Conservation (phyloP, 1,139 yeast species). For the Debaryomyces nepalensis region DNA sequence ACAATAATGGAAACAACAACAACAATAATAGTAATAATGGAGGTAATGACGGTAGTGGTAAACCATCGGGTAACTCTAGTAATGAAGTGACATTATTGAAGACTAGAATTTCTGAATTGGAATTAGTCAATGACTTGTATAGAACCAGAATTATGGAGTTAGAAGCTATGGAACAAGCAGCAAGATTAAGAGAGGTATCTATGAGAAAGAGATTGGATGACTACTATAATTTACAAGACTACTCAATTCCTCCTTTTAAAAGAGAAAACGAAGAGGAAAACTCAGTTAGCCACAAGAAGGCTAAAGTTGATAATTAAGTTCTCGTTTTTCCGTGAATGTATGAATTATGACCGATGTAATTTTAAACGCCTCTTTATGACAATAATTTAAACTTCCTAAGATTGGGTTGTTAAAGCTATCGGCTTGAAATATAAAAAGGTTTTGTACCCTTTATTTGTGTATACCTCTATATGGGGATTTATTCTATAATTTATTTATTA, state of each 20-base stretch:
- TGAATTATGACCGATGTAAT: slow-evolving; percentile 9
- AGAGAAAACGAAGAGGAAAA: slow-evolving; percentile 28
- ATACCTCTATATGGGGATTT: background rate
- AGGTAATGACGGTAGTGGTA: slow-evolving; percentile 17
- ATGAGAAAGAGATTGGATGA: slow-evolving; percentile 56
- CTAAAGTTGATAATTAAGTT: slow-evolving; percentile 16
- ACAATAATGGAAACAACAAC: slow-evolving; percentile 20
- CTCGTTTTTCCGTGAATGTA: background rate
- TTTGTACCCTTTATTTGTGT: slow-evolving; percentile 1
- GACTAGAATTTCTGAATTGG: slow-evolving; percentile 86
- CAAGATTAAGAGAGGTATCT: slow-evolving; percentile 54
- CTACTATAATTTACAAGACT: slow-evolving; percentile 33
- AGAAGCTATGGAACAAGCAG: slow-evolving; percentile 70
- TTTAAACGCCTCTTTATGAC: slow-evolving; percentile 1
- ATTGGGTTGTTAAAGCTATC: background rate
- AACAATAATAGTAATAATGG: slow-evolving; percentile 14
- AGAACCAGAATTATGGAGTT: slow-evolving; percentile 80
- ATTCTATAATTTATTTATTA: slow-evolving; percentile 3
- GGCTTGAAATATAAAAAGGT: background rate
- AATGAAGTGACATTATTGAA: slow-evolving; percentile 59
- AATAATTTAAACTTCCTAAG: background rate
- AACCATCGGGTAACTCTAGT: slow-evolving; percentile 28
- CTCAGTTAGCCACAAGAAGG: slow-evolving; percentile 17
- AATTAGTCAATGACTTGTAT: slow-evolving; percentile 85
- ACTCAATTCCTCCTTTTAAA: slow-evolving; percentile 27